phyloP scores from a whole-genome alignment of 2,329 filamentous ascomycete genomes.

The Rhinocladiella similis region DNA sequence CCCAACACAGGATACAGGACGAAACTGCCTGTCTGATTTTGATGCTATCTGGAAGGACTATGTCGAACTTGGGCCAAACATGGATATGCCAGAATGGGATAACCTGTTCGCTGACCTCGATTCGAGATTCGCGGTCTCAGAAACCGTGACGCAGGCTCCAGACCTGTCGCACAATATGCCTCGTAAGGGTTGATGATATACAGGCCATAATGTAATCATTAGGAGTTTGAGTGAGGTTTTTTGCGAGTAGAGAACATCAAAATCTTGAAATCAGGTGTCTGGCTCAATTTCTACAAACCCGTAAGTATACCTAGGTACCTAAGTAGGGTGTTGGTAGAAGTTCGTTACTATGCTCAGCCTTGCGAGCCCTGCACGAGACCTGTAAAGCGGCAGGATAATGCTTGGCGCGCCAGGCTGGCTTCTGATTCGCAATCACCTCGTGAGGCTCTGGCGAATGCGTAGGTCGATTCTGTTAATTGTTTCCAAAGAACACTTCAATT shows the following conservation, averaged over 20 bases:
- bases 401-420: constrained; percentile 8
- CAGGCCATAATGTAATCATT: not conserved
- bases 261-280: too few relatives aligned
- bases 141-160: not conserved
- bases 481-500: not conserved
- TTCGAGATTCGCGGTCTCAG: constrained; percentile 3
- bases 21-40: constrained; percentile 21
- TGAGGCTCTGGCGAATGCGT: constrained; percentile 6
- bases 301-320: too few relatives aligned
- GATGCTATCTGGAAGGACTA: constrained; percentile 27
- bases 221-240: not conserved
- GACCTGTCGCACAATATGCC: not conserved
- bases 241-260: too few relatives aligned
- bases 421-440: constrained; percentile 7
- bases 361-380: too few relatives aligned
- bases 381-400: constrained; percentile 3
- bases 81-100: constrained; percentile 26
- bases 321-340: too few relatives aligned
- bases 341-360: too few relatives aligned
- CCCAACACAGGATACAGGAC: constrained; percentile 6
- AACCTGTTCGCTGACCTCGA: constrained; percentile 27
- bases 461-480: not conserved
- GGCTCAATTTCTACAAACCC: too few relatives aligned
- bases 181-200: not conserved
- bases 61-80: constrained; percentile 20